Evolutionary conservation across 2,329 filamentous ascomycete genomes (phyloP).

Genomic region (Phialocephala sp.): DNA sequence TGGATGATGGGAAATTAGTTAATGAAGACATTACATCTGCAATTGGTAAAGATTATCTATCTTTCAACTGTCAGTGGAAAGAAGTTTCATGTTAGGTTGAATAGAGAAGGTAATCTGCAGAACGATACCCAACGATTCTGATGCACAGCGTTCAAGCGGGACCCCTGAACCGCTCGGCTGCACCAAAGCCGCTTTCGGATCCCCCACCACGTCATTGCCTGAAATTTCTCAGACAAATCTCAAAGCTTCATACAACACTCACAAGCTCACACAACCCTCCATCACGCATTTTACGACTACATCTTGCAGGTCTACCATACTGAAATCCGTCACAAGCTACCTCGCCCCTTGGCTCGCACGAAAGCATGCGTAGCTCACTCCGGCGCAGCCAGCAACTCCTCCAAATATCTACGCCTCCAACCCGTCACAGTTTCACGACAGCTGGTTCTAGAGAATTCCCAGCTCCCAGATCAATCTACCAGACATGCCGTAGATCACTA

Average conservation of each 20-base stretch:
- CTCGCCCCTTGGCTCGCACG: neutral
- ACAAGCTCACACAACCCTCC: neutral
- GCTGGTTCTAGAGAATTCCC: neutral
- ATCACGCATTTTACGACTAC: neutral
- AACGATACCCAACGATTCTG: neutral
- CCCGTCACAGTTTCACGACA: neutral
- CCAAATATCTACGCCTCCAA: neutral
- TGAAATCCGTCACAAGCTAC: neutral
- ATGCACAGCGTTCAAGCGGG: neutral
- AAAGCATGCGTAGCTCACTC: conserved; percentile 4
- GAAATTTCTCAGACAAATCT: conserved; percentile 9
- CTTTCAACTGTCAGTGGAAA: neutral
- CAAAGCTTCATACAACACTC: neutral
- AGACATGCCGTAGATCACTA: conserved; percentile 1
- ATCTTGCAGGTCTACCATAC: neutral
- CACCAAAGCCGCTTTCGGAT: conserved; percentile 1
- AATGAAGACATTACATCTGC: neutral
- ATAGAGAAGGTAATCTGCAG: neutral
- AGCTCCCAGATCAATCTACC: neutral
- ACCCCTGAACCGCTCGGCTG: neutral
- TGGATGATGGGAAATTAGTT: neutral
- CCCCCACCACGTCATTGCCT: conserved; percentile 2
- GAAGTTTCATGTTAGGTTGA: too few relatives aligned
- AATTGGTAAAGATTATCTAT: neutral
- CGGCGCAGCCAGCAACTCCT: conserved; percentile 7